These are phyloP conservation scores for Colletotrichum graminicola DNA, from an alignment of 2,329 filamentous ascomycete genomes.

Conservation along the genomic window DNA sequence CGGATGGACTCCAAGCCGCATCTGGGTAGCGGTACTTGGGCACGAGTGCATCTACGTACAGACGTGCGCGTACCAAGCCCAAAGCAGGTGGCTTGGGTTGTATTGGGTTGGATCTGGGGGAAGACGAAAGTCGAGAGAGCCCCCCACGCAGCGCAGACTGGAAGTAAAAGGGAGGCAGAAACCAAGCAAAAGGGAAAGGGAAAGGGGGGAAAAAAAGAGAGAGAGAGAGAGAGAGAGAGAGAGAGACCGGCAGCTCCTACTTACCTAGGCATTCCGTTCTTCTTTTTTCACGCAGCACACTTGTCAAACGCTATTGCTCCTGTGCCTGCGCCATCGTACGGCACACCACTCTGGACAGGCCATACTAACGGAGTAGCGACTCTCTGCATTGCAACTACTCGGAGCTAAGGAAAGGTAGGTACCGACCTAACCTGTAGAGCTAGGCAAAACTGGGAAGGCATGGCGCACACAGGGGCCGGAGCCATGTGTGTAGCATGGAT, in stretches of 20 bases:
- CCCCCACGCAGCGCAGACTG: background rate
- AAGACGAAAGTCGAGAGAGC: background rate
- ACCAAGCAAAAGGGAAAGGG: background rate
- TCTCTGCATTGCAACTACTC: background rate
- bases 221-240: no score
- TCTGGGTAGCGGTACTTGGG: background rate
- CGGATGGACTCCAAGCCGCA: background rate
- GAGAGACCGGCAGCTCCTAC: background rate
- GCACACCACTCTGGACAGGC: background rate
- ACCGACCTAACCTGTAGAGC: background rate
- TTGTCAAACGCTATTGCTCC: background rate
- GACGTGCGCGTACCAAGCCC: no score
- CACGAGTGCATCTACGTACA: no score
- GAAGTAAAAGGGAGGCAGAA: background rate
- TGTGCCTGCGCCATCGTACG: background rate
- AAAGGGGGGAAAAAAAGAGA: no score
- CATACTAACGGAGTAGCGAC: background rate
- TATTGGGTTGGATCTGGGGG: background rate
- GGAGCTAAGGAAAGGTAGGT: no score
- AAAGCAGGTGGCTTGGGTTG: background rate
- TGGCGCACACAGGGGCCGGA: background rate
- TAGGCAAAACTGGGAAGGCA: background rate
- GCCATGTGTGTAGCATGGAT: slow-evolving; percentile 39
- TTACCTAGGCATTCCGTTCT: background rate
- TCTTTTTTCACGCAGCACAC: background rate